Base-by-base conservation (phyloP, 2,329 filamentous ascomycete genomes). In the Zopfia rhizophila region DNA sequence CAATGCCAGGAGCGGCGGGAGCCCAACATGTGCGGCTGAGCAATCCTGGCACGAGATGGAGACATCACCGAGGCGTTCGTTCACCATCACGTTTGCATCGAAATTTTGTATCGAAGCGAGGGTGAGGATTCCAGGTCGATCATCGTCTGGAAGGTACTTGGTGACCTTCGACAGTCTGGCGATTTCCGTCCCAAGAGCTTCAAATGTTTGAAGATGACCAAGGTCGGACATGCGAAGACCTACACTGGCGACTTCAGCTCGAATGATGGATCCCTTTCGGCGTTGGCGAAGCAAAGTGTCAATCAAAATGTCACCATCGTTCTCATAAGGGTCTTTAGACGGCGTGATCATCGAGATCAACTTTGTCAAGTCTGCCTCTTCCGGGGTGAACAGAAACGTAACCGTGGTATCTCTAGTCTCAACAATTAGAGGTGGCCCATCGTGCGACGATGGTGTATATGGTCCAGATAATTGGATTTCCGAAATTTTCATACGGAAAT, bases 81-180 rank as follows among this genome's bases (percentile, higher is more conserved):
- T 87, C 36, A 93, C 68, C 30, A 88, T 82, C 7, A 90, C 72
- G 18, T 79, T 76, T 7, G 82, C 72, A 19, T 87, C 80, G 5
- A 90, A 60, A 13, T 85, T 83, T 39, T 85, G 82, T 40, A 97
- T 70, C 21, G 84, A 77, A 1, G 82, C 78, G 25, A 99, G 77
- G 0, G 87, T 91, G 25, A 99, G 77, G 14, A 97, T 77, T 0
- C 94, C 94, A 2, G 94, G 94, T 2, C 92, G 84, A 60, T 99
- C 93, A 70, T 99, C 94, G 59, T 99, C 93, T 0, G 94, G 93
- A 2, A 99, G 79, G 67, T 97, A 97, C 66, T 97, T 97, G 5
- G 93, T 84, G 18, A 99, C 91, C 0, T 86, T 92, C 0, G 91
- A 90, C 4, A 99, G 78, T 56, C 89, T 90, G 5, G 87, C 81